Evolutionary conservation across 202 grass and related monocot genomes (phyloP).

Genomic region (Elaeis oleifera): DNA sequence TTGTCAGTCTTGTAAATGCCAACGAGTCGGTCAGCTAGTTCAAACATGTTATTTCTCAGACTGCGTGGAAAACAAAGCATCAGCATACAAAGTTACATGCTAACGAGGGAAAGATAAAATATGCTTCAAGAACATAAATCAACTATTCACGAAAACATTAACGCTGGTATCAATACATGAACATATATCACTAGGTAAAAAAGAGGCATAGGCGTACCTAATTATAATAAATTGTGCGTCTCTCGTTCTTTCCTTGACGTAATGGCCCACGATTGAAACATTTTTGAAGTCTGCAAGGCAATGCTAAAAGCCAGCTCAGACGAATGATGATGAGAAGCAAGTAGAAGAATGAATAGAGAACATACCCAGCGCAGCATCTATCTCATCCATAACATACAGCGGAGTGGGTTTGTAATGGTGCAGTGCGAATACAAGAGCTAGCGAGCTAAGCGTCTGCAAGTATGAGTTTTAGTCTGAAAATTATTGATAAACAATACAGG

Average conservation of each 20-base stretch:
- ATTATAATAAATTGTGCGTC: slow-evolving; percentile 99
- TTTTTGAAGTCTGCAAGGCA: slow-evolving; percentile 78
- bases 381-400: slow-evolving; percentile 97
- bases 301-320: background rate
- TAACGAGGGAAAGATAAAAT: background rate
- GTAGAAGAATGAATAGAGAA: slow-evolving; percentile 2
- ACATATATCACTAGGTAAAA: too few species aligned
- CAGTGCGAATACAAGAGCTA: slow-evolving; percentile 93
- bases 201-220: slow-evolving; percentile 29
- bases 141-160: too few species aligned
- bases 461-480: too few species aligned
- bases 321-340: slow-evolving; percentile 3
- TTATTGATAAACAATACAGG: too few species aligned
- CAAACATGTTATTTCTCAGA: slow-evolving; percentile 97
- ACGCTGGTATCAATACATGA: too few species aligned
- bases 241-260: slow-evolving; percentile 91
- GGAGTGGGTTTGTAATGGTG: slow-evolving; percentile 99
- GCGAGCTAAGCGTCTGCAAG: slow-evolving; percentile 79
- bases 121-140: background rate
- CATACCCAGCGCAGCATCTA: slow-evolving; percentile 91
- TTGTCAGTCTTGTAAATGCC: slow-evolving; percentile 99
- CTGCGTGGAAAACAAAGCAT: slow-evolving; percentile 27
- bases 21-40: slow-evolving; percentile 82
- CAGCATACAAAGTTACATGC: background rate
- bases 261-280: slow-evolving; percentile 95